Percentiles rank a stretch among this genome's conserved stretches.
phyloP scores from a whole-genome alignment of 2,329 filamentous ascomycete species.

The Xenoacremonium recifei region DNA sequence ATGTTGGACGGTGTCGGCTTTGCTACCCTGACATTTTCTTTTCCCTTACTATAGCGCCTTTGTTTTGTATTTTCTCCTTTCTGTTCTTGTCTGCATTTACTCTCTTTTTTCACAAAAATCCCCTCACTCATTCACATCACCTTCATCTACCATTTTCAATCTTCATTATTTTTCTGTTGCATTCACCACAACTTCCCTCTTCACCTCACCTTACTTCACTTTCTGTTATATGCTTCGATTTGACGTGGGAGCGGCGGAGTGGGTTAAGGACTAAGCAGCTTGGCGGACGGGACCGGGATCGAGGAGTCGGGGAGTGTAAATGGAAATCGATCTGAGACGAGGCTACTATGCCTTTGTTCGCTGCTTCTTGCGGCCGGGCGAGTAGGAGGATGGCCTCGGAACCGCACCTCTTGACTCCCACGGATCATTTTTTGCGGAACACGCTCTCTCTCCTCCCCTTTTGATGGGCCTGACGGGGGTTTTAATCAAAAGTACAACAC shows the following conservation, averaged over 20 bases:
- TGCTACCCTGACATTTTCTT: constrained; percentile 21
- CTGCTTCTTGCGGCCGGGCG: constrained; percentile 15
- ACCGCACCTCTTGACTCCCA: constrained; percentile 1
- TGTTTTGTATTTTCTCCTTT: constrained; percentile 6
- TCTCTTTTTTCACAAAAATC: constrained; percentile 13
- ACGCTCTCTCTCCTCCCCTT: too few relatives aligned
- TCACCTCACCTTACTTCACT: constrained; percentile 9
- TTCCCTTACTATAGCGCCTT: constrained; percentile 13
- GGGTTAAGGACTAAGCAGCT: constrained; percentile 10
- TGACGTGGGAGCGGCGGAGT: constrained; percentile 28
- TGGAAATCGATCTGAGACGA: constrained; percentile 19
- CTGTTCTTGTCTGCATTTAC: constrained; percentile 16
- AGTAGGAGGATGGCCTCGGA: too few relatives aligned
- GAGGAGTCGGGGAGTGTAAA: constrained; percentile 30
- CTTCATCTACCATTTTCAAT: constrained; percentile 8
- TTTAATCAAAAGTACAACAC: too few relatives aligned
- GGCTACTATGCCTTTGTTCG: constrained; percentile 21
- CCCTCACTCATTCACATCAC: constrained; percentile 3
- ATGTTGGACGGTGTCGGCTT: constrained; percentile 28
- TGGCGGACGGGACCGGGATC: constrained; percentile 16
- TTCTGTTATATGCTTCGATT: constrained; percentile 11
- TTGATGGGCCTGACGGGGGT: too few relatives aligned
- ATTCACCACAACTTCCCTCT: constrained; percentile 12
- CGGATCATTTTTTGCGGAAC: too few relatives aligned
- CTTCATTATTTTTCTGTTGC: constrained; percentile 6